A percentile compares a stretch with the other conserved stretches of the same genome.
phyloP scores from a whole-genome alignment of 2,329 filamentous ascomycete genomes.

The Pyricularia pennisetigena region DNA sequence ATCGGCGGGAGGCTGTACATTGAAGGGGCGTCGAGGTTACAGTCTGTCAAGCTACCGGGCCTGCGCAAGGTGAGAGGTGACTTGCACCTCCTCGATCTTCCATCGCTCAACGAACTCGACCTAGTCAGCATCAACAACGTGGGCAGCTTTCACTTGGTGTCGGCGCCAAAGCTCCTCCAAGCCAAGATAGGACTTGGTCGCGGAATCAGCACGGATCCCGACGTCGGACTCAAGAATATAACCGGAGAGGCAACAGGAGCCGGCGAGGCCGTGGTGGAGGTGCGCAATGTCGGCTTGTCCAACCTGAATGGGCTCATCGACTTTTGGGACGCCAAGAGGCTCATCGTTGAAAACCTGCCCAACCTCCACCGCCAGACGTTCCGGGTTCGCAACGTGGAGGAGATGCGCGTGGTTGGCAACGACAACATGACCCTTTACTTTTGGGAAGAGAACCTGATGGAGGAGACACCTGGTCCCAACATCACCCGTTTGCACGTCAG shows the following conservation, averaged over 20 bases:
- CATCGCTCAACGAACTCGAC: not conserved
- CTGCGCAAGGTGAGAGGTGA: not conserved
- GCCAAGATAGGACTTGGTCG: not conserved
- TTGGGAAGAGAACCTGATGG: not conserved
- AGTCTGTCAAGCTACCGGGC: not conserved
- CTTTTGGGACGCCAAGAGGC: slow-evolving; percentile 3
- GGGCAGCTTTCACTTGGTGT: slow-evolving; percentile 4
- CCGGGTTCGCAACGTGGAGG: not conserved
- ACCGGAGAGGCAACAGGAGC: not conserved
- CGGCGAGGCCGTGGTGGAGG: slow-evolving; percentile 1
- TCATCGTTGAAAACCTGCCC: slow-evolving; percentile 3
- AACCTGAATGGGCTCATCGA: slow-evolving; percentile 3
- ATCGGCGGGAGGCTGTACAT: not conserved
- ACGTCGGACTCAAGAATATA: slow-evolving; percentile 4
- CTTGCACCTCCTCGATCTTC: not conserved
- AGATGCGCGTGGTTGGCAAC: slow-evolving; percentile 5
- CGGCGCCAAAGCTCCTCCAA: not conserved
- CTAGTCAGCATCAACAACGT: slow-evolving; percentile 3
- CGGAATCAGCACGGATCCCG: not conserved
- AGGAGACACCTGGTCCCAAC: not conserved
- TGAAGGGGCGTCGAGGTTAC: not conserved
- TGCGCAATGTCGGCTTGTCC: not conserved
- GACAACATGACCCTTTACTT: slow-evolving; percentile 5
- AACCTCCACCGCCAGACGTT: slow-evolving; percentile 1
- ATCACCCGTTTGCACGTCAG: slow-evolving; percentile 4